A percentile compares a stretch with the other conserved stretches of the same genome.
phyloP scores from a whole-genome alignment of 306 rosid genomes.

The Betula pendula region DNA sequence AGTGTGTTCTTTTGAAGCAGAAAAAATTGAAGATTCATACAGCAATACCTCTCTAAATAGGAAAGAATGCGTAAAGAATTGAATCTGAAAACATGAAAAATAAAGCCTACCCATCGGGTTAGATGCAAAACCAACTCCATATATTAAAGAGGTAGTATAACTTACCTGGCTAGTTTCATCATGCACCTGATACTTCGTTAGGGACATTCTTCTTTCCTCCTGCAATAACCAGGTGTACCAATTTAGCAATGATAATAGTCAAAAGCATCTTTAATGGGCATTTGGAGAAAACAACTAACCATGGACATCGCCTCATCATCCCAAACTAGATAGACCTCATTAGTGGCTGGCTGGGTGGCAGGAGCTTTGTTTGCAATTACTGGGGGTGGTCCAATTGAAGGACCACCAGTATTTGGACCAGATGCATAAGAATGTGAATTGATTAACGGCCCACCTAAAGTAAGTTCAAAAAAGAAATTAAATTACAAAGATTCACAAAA shows the following conservation, averaged over 20 bases:
- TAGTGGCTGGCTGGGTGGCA: conserved; percentile 75
- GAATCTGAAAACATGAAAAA: conserved; percentile 45
- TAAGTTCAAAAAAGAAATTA: conserved; percentile 23
- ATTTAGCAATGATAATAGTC: conserved; percentile 13
- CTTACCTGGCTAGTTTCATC: conserved; percentile 99
- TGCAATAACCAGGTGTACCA: conserved; percentile 42
- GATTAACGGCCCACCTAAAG: conserved; percentile 52
- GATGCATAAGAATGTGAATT: conserved; percentile 95
- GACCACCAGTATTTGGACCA: conserved; percentile 98
- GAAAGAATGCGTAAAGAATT: conserved; percentile 41
- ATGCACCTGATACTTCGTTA: conserved; percentile 97
- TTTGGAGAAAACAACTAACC: conserved; percentile 50
- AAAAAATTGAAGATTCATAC: conserved; percentile 28
- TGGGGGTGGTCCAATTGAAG: conserved; percentile 99
- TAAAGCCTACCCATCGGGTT: conserved; percentile 78
- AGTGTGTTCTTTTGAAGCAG: conserved; percentile 26
- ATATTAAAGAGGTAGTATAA: conserved; percentile 71
- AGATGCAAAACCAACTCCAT: conserved; percentile 74
- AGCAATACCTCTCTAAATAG: conserved; percentile 54
- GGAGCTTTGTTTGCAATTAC: conserved; percentile 93
- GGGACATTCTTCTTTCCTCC: conserved; percentile 99
- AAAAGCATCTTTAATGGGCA: not conserved
- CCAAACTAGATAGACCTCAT: conserved; percentile 98
- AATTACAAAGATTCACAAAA: conserved; percentile 21
- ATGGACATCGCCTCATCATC: conserved; percentile 99